Base-by-base conservation (phyloP, 1,284 basidiomycete species). In the Trichosporon sp. region DNA sequence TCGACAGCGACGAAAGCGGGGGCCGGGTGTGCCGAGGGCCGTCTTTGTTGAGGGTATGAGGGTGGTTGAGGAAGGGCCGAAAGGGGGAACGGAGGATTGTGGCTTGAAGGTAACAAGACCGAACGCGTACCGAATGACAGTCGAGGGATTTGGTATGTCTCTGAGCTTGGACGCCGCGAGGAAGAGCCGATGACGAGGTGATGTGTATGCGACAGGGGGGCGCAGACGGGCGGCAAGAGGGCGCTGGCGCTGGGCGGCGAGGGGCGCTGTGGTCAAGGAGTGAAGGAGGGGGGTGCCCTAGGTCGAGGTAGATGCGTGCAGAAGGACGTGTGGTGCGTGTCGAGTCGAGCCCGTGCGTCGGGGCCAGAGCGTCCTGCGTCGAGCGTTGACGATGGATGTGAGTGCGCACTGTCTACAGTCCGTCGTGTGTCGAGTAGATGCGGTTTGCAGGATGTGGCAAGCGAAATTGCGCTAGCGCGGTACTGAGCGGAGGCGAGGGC, bases 131-230 rank as follows among this genome's bases (percentile, higher is more conserved):
- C 31, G 40, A 35, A 56, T 16, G 32, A n/a, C 40, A 66, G 46
- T n/a, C 26, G 38, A 66, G 21, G 46, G 38, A 48, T 66, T 48
- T 66, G 65, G 31, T 66, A 32, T 66, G 65, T 54, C 51, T 54
- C 51, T 54, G 51, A 21, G n/a, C 51, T 54, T 21, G 51, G 51
- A 26, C 51, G 21, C 51, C 7, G 19, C 21, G 19, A 26, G 51
- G 6, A 54, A 21, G 51, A 54, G 51, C 51, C 51, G 51, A 54
- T 54, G 51, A 26, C 51, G 4, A 54, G 51, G 51, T 54, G 51
- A 54, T 54, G 51, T 54, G 51, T 19, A 21, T 54, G 51, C 51
- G 51, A 54, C 19, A 54, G 21, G 51, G 51, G 21, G 51, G 35
- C 35, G 35, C 43, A 14, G 10, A 46, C 16, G 43, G 4, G 16